These are phyloP conservation scores for Pestalotiopsis sp. DNA, from an alignment of 2,329 filamentous ascomycete genomes.

Conservation along the genomic window DNA sequence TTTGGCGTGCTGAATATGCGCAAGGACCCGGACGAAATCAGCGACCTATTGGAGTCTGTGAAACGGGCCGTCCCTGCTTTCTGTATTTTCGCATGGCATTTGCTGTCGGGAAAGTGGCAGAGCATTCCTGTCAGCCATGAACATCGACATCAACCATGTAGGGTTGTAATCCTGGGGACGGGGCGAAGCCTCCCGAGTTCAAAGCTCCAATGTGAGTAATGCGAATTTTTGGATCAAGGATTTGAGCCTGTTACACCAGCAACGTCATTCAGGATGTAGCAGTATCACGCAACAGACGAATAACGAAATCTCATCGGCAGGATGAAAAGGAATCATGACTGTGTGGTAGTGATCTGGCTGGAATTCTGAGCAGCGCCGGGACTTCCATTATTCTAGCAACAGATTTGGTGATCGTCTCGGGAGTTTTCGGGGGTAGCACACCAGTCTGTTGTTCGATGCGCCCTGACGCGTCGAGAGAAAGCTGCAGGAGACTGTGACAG, in stretches of 20 bases:
- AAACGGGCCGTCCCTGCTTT: constrained; percentile 3
- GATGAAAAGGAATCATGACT: not conserved
- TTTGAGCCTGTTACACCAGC: not conserved
- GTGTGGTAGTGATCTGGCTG: not conserved
- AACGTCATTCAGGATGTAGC: not conserved
- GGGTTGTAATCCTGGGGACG: not conserved
- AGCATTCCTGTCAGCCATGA: not conserved
- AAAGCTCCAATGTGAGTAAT: not conserved
- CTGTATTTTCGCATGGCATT: not conserved
- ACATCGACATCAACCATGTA: not conserved
- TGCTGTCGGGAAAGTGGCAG: not conserved
- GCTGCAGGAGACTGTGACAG: not conserved
- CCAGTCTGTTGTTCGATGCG: not conserved
- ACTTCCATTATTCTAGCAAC: not conserved
- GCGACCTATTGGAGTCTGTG: not conserved
- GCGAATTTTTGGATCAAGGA: not conserved
- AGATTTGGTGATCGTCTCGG: not conserved
- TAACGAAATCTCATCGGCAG: not conserved
- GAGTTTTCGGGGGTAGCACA: not conserved
- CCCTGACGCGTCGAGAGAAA: not conserved
- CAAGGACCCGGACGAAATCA: not conserved
- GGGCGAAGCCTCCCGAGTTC: not conserved
- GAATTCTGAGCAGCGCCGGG: not conserved
- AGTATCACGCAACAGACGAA: not conserved
- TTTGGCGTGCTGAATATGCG: not conserved